Evolutionary conservation across 208 protist species (phyloP), one percentile per base, ranked within the genome.

Genomic region (Porcisia hertigi): DNA sequence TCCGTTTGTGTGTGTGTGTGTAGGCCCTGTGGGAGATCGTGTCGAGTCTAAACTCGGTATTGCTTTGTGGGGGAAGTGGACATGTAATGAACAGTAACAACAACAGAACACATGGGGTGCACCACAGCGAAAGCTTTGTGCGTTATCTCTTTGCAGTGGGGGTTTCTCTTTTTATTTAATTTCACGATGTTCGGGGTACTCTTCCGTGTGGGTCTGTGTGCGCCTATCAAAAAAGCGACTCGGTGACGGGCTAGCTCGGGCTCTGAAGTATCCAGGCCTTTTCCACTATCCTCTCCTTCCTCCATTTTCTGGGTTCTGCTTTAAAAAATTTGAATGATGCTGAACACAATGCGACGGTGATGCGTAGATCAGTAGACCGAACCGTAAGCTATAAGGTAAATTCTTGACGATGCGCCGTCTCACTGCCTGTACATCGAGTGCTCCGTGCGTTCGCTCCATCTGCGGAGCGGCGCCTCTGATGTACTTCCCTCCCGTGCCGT

Each of bases 401-500:
- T 12, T 41, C 45, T 60, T 30, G 53, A 59, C 69, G 34, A 94
- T 97, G 90, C 92, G 90, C 77, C 88, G 90, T 71, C 84, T 90
- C 77, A 58, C 88, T 65, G 73, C 75, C 55, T 77, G 77, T 43
- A 71, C 80, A 62, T 59, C 90, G 73, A 81, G 72, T 74, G 76
- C 76, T 43, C 57, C 80, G 75, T 83, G 90, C 71, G 79, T 75
- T 79, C 88, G 94, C 82, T 88, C 83, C 58, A 87, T 96, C 53
- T 88, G 85, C 39, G 93, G 94, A 75, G 92, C 92, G 18, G 91
- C 94, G 34, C 94, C 94, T 57, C 77, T 97, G 47, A 86, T 98
- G 41, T 95, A 97, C 86, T 96, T 97, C 75, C 86, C 94, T 39
- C 76, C 86, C 18, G 49, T 73, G 18, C 43, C 85, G 12, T 71